These are phyloP conservation scores for Suillus placidus DNA, from an alignment of 768 basidiomycete species.

Conservation along the genomic window DNA sequence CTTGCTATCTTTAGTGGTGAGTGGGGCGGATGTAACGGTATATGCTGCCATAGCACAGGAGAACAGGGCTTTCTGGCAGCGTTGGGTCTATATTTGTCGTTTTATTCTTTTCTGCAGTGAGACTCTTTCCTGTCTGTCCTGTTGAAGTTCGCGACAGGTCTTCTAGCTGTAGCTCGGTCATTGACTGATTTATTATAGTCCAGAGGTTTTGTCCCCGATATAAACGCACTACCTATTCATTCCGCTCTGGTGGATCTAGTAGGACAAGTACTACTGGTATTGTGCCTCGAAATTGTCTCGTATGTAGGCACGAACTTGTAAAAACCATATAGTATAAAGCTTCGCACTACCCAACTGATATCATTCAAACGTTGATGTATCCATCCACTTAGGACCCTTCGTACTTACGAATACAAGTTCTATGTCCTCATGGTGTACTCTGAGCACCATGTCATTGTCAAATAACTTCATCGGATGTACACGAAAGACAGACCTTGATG, in stretches of 20 bases:
- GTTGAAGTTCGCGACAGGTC: conserved; percentile 49
- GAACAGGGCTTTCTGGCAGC: conserved; percentile 77
- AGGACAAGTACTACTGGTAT: conserved; percentile 78
- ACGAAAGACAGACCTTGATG: not conserved
- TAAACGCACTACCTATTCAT: conserved; percentile 92
- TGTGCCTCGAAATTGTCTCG: conserved; percentile 71
- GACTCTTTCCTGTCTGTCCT: conserved; percentile 38
- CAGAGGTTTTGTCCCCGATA: conserved; percentile 80
- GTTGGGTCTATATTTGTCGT: conserved; percentile 88
- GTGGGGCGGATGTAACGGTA: conserved; percentile 21
- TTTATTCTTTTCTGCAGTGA: conserved; percentile 76
- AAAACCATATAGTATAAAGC: not conserved
- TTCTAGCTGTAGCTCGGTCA: conserved; percentile 60
- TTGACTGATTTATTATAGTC: conserved; percentile 83
- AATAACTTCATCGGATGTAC: not conserved
- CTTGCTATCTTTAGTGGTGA: conserved; percentile 85
- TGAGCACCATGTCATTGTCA: not conserved
- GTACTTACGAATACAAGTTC: not conserved
- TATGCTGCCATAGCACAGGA: conserved; percentile 3
- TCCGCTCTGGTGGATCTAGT: conserved; percentile 86
- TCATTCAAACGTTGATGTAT: not conserved
- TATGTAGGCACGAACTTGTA: conserved; percentile 35
- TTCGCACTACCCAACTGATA: not conserved
- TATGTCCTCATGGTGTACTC: not conserved
- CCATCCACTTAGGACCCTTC: not conserved